phyloP scores from a whole-genome alignment of 1,139 yeast species.

The Protomyces lactucae-debilis region DNA sequence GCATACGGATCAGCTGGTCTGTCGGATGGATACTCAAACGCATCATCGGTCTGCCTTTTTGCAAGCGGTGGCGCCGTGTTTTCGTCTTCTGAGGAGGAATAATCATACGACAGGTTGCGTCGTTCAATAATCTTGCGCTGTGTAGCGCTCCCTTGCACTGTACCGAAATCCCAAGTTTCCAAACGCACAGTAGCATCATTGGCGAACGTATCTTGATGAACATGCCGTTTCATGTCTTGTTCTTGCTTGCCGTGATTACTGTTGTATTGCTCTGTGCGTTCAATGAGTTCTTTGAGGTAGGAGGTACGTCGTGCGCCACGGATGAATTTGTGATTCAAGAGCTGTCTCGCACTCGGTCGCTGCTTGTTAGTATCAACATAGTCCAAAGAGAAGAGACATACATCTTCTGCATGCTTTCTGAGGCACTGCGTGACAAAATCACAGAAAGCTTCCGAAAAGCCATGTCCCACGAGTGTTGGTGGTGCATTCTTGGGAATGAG shows the following conservation, averaged over 20 bases:
- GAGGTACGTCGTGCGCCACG: constrained; percentile 31
- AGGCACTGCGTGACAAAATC: constrained; percentile 60
- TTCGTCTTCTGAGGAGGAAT: constrained; percentile 3
- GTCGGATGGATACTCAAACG: background rate
- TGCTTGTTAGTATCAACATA: constrained; percentile 7
- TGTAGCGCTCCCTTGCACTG: constrained; percentile 5
- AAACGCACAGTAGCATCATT: constrained; percentile 1
- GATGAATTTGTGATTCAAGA: constrained; percentile 33
- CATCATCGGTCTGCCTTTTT: background rate
- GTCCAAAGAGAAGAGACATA: constrained; percentile 2
- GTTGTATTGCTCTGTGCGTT: background rate
- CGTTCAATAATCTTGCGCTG: background rate
- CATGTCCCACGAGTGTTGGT: constrained; percentile 51
- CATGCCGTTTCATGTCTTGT: background rate
- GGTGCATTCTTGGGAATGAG: constrained; percentile 66
- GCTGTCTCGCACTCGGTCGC: constrained; percentile 35
- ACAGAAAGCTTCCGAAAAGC: constrained; percentile 50
- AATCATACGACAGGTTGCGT: constrained; percentile 13
- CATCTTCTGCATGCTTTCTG: constrained; percentile 50
- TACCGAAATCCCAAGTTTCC: constrained; percentile 22
- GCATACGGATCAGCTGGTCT: background rate
- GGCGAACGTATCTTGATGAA: background rate
- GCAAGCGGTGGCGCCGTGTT: background rate
- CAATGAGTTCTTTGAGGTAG: constrained; percentile 30
- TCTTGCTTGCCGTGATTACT: background rate